Conservation (phyloP, 495 filamentous ascomycete genomes). For the Daldinia bambusicola region DNA sequence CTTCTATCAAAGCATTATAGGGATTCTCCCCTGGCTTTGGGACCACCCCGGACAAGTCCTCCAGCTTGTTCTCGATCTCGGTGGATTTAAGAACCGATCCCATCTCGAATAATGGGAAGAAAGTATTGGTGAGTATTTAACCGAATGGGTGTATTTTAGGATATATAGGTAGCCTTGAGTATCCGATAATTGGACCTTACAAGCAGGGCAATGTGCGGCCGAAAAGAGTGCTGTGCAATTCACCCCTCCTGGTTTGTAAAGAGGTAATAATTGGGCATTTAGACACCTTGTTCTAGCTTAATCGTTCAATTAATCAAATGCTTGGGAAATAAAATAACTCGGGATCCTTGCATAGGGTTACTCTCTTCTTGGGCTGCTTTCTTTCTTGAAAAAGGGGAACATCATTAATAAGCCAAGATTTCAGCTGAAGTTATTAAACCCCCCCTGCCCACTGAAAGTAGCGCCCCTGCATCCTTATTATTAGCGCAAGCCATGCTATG, state of each 20-base stretch:
- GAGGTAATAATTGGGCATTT: neutral
- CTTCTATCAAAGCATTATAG: slow-evolving; percentile 77
- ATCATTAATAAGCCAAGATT: slow-evolving; percentile 1
- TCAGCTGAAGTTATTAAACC: neutral
- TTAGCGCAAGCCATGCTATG: too few species aligned
- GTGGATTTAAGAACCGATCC: slow-evolving; percentile 50
- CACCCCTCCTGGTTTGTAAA: neutral
- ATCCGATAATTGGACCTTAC: neutral
- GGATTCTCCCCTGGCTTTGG: slow-evolving; percentile 69
- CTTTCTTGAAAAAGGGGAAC: neutral
- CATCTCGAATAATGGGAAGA: slow-evolving; percentile 42
- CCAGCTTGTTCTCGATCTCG: slow-evolving; percentile 63
- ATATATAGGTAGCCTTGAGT: neutral
- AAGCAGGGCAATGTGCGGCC: neutral
- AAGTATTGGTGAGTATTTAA: neutral
- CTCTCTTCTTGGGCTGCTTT: neutral
- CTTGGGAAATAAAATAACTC: too few species aligned
- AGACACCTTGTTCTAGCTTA: too few species aligned
- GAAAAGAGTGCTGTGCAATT: neutral
- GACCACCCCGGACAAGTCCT: slow-evolving; percentile 65
- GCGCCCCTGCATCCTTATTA: too few species aligned
- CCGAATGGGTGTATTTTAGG: neutral
- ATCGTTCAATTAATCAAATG: too few species aligned
- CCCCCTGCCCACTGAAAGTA: neutral
- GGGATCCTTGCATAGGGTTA: neutral